A percentile compares a stretch with the other conserved stretches of the same genome.
These are phyloP conservation scores for Irpex sp. DNA, from an alignment of 1,284 basidiomycete genomes.

Conservation along the genomic window DNA sequence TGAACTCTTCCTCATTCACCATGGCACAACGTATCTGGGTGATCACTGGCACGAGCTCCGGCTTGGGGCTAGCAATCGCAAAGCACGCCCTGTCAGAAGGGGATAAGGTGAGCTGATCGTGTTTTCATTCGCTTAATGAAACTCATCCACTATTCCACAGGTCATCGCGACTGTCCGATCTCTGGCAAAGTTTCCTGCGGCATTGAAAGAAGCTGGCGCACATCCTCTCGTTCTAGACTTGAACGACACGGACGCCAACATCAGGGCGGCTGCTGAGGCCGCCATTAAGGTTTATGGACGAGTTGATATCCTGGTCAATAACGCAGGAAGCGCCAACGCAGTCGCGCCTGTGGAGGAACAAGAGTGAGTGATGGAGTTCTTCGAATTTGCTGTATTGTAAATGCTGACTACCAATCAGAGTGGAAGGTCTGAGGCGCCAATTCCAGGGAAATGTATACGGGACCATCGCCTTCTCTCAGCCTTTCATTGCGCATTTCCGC, in stretches of 20 bases:
- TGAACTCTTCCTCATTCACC: background rate
- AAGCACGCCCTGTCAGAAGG: conserved; percentile 22
- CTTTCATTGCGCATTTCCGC: conserved; percentile 26
- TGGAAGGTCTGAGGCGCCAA: conserved; percentile 20
- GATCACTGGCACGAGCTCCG: conserved; percentile 29
- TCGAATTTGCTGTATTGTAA: too few relatives aligned
- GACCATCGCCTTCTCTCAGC: conserved; percentile 27
- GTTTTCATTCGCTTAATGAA: background rate
- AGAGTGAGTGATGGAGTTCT: conserved; percentile 14
- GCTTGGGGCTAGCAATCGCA: conserved; percentile 25
- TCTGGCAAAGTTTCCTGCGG: conserved; percentile 17
- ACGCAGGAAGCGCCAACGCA: conserved; percentile 19
- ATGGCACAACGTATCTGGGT: conserved; percentile 21
- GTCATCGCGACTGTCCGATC: conserved; percentile 25
- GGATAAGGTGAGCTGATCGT: conserved; percentile 19
- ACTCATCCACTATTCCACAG: conserved; percentile 11
- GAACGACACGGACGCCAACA: conserved; percentile 19
- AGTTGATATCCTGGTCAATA: conserved; percentile 22
- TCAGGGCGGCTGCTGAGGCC: conserved; percentile 16
- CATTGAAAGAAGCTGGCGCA: conserved; percentile 10
- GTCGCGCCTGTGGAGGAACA: conserved; percentile 26
- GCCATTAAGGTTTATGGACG: conserved; percentile 17
- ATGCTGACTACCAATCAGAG: background rate
- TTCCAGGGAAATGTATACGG: conserved; percentile 32
- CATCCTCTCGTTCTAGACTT: conserved; percentile 23